Evolutionary conservation across 352 stramenopile species (phyloP).

Genomic region (Phytophthora colocasiae): DNA sequence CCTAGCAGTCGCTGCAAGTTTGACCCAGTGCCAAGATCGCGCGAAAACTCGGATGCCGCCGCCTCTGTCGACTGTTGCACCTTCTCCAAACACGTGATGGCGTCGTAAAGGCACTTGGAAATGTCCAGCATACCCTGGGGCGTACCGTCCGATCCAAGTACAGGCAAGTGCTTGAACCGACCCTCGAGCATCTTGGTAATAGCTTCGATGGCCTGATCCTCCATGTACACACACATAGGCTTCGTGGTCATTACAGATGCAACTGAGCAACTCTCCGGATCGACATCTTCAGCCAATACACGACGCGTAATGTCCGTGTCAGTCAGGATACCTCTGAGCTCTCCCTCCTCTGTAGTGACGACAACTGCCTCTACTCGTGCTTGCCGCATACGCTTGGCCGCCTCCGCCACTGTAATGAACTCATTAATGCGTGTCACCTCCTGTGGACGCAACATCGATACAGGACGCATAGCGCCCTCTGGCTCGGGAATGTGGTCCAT

Average conservation of each 20-base stretch:
- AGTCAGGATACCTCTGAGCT: conserved; percentile 86
- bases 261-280: conserved; percentile 81
- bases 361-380: conserved; percentile 87
- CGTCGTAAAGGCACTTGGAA: conserved; percentile 90
- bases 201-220: conserved; percentile 85
- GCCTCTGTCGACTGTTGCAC: conserved; percentile 88
- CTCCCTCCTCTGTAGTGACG: conserved; percentile 83
- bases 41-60: conserved; percentile 81
- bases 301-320: conserved; percentile 88
- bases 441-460: conserved; percentile 82
- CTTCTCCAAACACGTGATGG: conserved; percentile 87
- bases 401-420: conserved; percentile 88
- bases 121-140: conserved; percentile 91
- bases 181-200: conserved; percentile 92
- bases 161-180: conserved; percentile 88
- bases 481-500: conserved; percentile 58
- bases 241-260: conserved; percentile 87
- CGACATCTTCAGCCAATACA: conserved; percentile 82
- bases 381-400: conserved; percentile 82
- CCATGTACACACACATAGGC: conserved; percentile 79
- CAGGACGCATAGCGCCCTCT: conserved; percentile 73
- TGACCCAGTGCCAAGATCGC: conserved; percentile 72
- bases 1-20: conserved; percentile 78
- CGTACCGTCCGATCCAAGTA: conserved; percentile 73
- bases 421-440: conserved; percentile 87